Evolutionary conservation across 495 filamentous ascomycete genomes (phyloP).

Genomic region (Aspergillus homomorphus): DNA sequence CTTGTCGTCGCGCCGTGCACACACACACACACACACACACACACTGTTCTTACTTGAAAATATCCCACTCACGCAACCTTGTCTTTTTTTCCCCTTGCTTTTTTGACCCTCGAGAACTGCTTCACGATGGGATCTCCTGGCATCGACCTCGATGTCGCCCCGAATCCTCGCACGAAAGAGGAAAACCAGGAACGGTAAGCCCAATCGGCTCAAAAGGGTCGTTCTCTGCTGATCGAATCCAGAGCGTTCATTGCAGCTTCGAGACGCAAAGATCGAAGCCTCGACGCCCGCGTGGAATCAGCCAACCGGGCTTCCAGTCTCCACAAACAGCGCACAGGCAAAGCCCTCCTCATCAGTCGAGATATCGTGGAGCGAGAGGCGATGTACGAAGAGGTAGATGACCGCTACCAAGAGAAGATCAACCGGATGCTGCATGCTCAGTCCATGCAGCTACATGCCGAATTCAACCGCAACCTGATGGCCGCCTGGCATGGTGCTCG

Average conservation of each 20-base stretch:
- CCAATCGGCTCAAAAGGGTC: background rate
- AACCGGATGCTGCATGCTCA: slow-evolving; percentile 43
- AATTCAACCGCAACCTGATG: slow-evolving; percentile 41
- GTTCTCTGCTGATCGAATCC: slow-evolving; percentile 3
- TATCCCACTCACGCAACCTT: background rate
- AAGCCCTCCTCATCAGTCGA: slow-evolving; percentile 76
- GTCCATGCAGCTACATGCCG: slow-evolving; percentile 41
- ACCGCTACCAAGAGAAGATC: slow-evolving; percentile 50
- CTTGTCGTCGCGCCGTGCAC: too few relatives aligned
- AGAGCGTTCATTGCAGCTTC: slow-evolving; percentile 95
- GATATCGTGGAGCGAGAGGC: slow-evolving; percentile 89
- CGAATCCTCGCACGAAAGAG: slow-evolving; percentile 51
- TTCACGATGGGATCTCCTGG: slow-evolving; percentile 26
- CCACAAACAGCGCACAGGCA: slow-evolving; percentile 85
- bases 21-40: too few relatives aligned
- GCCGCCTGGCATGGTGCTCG: slow-evolving; percentile 30
- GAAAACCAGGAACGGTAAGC: slow-evolving; percentile 86
- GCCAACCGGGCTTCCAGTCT: slow-evolving; percentile 84
- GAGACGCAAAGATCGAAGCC: slow-evolving; percentile 79
- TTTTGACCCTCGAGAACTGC: background rate
- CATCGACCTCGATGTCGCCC: slow-evolving; percentile 36
- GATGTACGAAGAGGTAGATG: slow-evolving; percentile 97
- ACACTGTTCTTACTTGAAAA: too few relatives aligned
- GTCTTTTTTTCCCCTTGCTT: background rate
- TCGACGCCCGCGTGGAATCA: slow-evolving; percentile 88